Evolutionary conservation across 176 grass and related monocot species (phyloP), one percentile per base, ranked within the genome.

Genomic region (Eleusine indica): DNA sequence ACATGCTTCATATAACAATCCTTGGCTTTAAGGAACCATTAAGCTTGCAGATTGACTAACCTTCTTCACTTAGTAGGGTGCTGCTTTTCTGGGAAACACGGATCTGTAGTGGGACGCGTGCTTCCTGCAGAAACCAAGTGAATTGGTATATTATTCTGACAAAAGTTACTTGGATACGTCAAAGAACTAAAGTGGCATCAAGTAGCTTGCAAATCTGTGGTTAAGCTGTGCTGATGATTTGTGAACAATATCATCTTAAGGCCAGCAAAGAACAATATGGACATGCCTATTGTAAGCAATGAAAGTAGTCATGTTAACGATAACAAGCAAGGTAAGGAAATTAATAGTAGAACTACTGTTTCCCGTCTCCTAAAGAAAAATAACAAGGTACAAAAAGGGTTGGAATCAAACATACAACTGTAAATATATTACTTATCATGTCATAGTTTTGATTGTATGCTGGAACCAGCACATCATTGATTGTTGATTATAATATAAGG

Each of bases 31-130:
- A 56, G 28, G 53, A 58, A 77, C 22, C 47, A 5, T 78, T 72
- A 82, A 74, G 61, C 43, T 74, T 7, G 43, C 16, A 78, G 1
- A 74, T 52, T 83, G 22, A 68, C 84, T 83, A 57, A 96, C 96
- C 93, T 92, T 97, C 95, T 84, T 91, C 87, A 81, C 75, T 92
- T 54, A 91, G 76, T 82, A 92, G 68, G 49, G 89, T 90, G 75
- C 68, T 91, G 66, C 76, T 90, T 83, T 98, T 98, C 63, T 98
- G 93, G 78, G 91, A 92, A 81, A 95, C 87, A 92, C 91, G 83
- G 70, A 98, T 98, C 73, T 96, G 96, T 41, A 98, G 85, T 38
- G 96, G 93, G 67, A 89, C 77, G 87, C 89, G 81, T 66, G 91
- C 77, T 90, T 98, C 93, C 96, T 98, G 72, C 54, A 85, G 47